These are phyloP conservation scores for Plasmodium gonderi DNA, from an alignment of 169 alveolate species.

Conservation along the genomic window DNA sequence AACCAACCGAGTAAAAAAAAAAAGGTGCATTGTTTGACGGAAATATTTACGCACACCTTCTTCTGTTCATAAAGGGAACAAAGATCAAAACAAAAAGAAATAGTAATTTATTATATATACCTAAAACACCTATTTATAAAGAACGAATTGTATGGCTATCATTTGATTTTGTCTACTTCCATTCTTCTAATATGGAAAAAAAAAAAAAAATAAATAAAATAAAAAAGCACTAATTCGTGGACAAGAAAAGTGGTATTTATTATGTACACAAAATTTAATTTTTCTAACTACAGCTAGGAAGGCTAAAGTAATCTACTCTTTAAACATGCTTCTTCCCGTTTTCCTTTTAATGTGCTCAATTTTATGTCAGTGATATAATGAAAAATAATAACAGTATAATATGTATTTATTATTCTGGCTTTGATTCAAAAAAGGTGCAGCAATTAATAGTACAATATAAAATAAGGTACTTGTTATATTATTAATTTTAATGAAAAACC, in stretches of 20 bases:
- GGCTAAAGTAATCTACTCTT: background rate
- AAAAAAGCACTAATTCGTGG: no score
- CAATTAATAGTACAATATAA: background rate
- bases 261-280: background rate
- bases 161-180: background rate
- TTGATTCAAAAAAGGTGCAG: background rate
- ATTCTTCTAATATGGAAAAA: background rate
- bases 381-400: background rate
- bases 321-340: background rate
- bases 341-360: background rate
- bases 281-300: background rate
- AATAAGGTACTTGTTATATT: background rate
- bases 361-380: background rate
- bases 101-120: no score
- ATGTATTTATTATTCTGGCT: background rate
- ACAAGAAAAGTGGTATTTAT: background rate
- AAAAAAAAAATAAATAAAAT: background rate
- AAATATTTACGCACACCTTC: no score
- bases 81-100: no score
- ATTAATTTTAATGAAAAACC: background rate
- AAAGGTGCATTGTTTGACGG: no score
- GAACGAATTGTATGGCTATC: background rate
- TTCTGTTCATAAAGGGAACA: no score
- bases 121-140: background rate
- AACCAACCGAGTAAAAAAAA: no score